Percentiles rank a stretch among this genome's conserved stretches.
These are phyloP conservation scores for Rutstroemia sp. DNA, from an alignment of 2,329 filamentous ascomycete species.

Conservation along the genomic window DNA sequence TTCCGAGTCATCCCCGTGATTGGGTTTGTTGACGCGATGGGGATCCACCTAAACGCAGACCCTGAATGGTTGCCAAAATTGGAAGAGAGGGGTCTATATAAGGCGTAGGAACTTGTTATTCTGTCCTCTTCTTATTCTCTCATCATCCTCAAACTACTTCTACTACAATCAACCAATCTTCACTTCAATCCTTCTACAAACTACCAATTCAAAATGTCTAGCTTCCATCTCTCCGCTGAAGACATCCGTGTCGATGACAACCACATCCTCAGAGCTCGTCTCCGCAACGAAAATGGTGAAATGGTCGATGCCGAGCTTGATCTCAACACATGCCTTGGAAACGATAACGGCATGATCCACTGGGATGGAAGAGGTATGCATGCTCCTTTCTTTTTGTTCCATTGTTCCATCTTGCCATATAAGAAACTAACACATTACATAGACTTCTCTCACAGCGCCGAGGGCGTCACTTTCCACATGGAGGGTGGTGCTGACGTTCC, in stretches of 20 bases:
- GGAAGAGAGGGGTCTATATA: too few relatives aligned
- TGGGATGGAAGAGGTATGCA: slow-evolving; percentile 30
- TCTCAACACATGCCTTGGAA: slow-evolving; percentile 46
- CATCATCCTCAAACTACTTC: not conserved
- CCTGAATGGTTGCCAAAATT: too few relatives aligned
- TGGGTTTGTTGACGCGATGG: too few relatives aligned
- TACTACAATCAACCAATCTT: not conserved
- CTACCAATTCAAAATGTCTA: slow-evolving; percentile 40
- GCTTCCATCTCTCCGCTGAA: slow-evolving; percentile 42
- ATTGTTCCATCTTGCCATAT: not conserved
- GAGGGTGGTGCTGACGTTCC: slow-evolving; percentile 35
- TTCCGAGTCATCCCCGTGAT: too few relatives aligned
- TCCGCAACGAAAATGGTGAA: slow-evolving; percentile 39
- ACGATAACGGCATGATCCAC: slow-evolving; percentile 39
- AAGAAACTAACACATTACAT: not conserved
- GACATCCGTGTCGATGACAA: slow-evolving; percentile 40
- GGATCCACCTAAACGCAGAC: too few relatives aligned
- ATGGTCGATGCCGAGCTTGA: slow-evolving; percentile 40
- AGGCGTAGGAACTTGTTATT: too few relatives aligned
- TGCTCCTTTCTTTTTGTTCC: not conserved
- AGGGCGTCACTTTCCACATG: slow-evolving; percentile 31
- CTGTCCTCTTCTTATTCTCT: not conserved
- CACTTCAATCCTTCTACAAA: not conserved
- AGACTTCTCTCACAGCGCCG: slow-evolving; percentile 32
- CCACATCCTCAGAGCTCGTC: slow-evolving; percentile 45